Conservation (phyloP, 257 asterid genomes). For the Przewalskia tangutica region DNA sequence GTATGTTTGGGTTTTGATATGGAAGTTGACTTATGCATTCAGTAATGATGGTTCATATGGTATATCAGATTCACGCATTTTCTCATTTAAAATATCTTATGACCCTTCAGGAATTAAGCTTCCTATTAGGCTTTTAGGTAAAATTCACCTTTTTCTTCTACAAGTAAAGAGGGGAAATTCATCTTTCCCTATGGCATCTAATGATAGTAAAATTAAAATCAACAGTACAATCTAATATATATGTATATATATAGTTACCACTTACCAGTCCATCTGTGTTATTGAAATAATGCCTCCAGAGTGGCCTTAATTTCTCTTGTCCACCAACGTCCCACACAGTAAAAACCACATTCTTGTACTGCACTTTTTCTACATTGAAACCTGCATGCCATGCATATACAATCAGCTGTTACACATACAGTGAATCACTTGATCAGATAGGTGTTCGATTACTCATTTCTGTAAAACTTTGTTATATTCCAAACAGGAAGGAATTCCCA, state of each 20-base stretch:
- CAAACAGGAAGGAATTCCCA: not conserved
- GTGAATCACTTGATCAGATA: not conserved
- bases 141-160: not conserved
- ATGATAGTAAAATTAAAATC: not conserved
- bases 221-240: not conserved
- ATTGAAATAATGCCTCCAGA: conserved; percentile 96
- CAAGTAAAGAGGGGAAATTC: not conserved
- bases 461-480: not conserved
- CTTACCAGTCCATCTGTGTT: conserved; percentile 86
- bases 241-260: conserved; percentile 15
- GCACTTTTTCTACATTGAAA: conserved; percentile 96
- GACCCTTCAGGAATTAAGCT: not conserved
- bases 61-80: not conserved
- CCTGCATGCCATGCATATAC: conserved; percentile 41
- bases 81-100: not conserved
- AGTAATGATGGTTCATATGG: not conserved
- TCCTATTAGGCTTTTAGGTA: not conserved
- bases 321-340: conserved; percentile 99
- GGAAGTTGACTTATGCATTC: not conserved
- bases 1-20: not conserved
- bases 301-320: conserved; percentile 89
- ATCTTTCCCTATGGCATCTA: not conserved
- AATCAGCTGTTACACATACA: conserved; percentile 3
- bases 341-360: conserved; percentile 84
- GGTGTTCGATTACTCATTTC: not conserved